These are phyloP conservation scores for Datura wrightii DNA, from an alignment of 257 asterid species.

Conservation along the genomic window DNA sequence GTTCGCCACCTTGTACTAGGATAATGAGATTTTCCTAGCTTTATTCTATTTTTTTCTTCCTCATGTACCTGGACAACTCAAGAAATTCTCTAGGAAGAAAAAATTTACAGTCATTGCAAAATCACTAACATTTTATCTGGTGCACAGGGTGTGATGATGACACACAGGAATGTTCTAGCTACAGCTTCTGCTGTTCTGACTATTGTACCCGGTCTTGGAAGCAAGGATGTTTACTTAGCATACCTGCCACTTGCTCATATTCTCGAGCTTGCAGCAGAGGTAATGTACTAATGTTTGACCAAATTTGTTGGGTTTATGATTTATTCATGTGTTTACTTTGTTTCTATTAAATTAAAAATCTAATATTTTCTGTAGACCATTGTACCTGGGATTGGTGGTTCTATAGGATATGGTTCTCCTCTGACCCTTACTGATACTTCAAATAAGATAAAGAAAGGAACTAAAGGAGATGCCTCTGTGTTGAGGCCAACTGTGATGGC, in stretches of 20 bases:
- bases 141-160: constrained; percentile 97
- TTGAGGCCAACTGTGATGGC: constrained; percentile 89
- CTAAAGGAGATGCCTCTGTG: constrained; percentile 89
- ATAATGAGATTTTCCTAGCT: neutral
- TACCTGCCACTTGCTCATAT: constrained; percentile 96
- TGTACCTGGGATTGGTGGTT: constrained; percentile 80
- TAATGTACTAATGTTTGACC: constrained; percentile 35
- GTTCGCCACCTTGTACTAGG: constrained; percentile 1
- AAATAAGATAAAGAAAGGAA: constrained; percentile 89
- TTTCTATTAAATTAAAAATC: neutral
- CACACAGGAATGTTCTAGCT: constrained; percentile 88
- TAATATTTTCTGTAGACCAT: constrained; percentile 58
- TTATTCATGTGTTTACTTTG: constrained; percentile 18
- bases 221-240: constrained; percentile 83
- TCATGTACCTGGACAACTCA: neutral
- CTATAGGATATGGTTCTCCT: constrained; percentile 97
- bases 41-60: neutral
- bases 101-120: neutral
- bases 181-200: constrained; percentile 93
- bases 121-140: constrained; percentile 24
- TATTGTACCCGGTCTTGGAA: constrained; percentile 81
- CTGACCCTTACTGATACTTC: constrained; percentile 95
- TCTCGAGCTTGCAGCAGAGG: constrained; percentile 99
- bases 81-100: constrained; percentile 18
- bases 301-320: constrained; percentile 25